Percentiles rank a stretch among this genome's conserved stretches.
Conservation (phyloP, 257 asterid genomes). For the Jacaranda copaia region DNA sequence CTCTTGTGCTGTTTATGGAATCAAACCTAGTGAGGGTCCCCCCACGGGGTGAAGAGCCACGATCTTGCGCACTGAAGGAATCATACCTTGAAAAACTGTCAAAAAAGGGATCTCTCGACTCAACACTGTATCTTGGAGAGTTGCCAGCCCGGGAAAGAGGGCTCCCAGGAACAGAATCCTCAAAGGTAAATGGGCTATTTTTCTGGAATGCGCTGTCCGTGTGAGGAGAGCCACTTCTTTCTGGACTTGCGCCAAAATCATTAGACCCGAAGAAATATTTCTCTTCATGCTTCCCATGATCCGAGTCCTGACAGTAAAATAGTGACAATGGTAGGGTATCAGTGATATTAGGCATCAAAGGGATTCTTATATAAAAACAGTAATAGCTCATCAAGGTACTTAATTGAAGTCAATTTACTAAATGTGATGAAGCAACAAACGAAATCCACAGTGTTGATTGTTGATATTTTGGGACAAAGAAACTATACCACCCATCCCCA, state of each 20-base stretch:
- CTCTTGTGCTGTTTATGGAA: constrained; percentile 55
- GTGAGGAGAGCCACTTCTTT: constrained; percentile 63
- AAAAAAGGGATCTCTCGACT: constrained; percentile 65
- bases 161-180: constrained; percentile 80
- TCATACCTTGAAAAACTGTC: constrained; percentile 84
- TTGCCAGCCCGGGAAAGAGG: constrained; percentile 76
- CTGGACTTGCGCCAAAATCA: constrained; percentile 77
- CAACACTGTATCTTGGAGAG: constrained; percentile 66
- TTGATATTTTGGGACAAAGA: too few species aligned
- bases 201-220: constrained; percentile 61
- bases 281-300: constrained; percentile 66
- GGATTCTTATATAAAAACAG: neutral
- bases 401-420: neutral
- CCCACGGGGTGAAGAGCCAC: constrained; percentile 55
- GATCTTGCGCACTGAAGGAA: constrained; percentile 66
- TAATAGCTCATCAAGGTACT: neutral
- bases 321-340: constrained; percentile 7
- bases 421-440: neutral
- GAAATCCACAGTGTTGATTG: neutral
- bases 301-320: constrained; percentile 64
- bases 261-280: constrained; percentile 79
- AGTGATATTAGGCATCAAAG: neutral
- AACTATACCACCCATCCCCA: too few species aligned
- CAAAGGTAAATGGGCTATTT: constrained; percentile 64
- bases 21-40: constrained; percentile 79